These are phyloP conservation scores for Zygotorulaspora chibaensis DNA, from an alignment of 805 yeast genomes.

Conservation along the genomic window DNA sequence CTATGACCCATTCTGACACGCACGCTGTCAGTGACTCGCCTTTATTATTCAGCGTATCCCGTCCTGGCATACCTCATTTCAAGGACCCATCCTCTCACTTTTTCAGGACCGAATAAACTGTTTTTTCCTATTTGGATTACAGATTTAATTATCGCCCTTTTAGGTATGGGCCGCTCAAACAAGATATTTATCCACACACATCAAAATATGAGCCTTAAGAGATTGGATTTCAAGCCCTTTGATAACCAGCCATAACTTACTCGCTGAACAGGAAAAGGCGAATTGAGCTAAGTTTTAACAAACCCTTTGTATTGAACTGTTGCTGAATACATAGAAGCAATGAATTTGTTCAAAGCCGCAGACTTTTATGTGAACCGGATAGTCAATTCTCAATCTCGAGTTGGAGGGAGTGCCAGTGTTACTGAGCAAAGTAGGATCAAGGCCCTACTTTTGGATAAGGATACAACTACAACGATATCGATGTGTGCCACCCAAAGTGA, in stretches of 20 bases:
- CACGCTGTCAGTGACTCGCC: not conserved
- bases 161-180: too few species aligned
- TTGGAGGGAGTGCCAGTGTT: slow-evolving; percentile 13
- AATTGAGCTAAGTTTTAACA: not conserved
- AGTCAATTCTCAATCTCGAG: slow-evolving; percentile 25
- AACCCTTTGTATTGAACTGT: not conserved
- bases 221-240: too few species aligned
- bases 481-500: slow-evolving; percentile 85
- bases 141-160: too few species aligned
- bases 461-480: slow-evolving; percentile 82
- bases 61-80: too few species aligned
- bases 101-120: too few species aligned
- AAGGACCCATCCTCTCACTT: too few species aligned
- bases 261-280: too few species aligned
- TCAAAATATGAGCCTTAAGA: too few species aligned
- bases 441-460: slow-evolving; percentile 72
- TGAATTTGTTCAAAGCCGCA: slow-evolving; percentile 47
- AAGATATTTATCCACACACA: too few species aligned
- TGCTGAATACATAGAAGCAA: slow-evolving; percentile 13
- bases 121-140: too few species aligned
- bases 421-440: slow-evolving; percentile 45
- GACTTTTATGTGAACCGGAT: slow-evolving; percentile 43
- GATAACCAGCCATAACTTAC: too few species aligned
- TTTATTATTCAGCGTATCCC: too few species aligned
- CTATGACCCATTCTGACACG: slow-evolving; percentile 17